These are phyloP conservation scores for Candida krabiensis DNA, from an alignment of 805 yeast species.

Conservation along the genomic window DNA sequence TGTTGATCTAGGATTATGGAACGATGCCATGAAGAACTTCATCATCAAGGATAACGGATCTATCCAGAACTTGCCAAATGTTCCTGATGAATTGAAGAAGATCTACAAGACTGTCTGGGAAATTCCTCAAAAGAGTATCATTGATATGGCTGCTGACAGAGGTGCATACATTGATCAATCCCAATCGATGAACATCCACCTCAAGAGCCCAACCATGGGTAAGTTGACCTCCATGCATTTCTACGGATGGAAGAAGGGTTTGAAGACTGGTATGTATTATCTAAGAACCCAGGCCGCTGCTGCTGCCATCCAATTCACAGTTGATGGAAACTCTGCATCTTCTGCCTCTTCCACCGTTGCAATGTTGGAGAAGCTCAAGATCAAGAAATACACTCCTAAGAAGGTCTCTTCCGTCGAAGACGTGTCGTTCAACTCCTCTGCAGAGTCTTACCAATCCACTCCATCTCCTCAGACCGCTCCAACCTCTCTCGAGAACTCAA, in stretches of 20 bases:
- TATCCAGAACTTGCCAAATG: constrained; percentile 51
- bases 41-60: constrained; percentile 60
- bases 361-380: constrained; percentile 28
- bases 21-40: constrained; percentile 55
- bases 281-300: constrained; percentile 97
- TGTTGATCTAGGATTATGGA: constrained; percentile 59
- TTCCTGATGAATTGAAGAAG: constrained; percentile 54
- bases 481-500: constrained; percentile 42
- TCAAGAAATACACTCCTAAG: constrained; percentile 35
- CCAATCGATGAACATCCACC: constrained; percentile 89
- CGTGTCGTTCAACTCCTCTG: constrained; percentile 29
- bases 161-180: constrained; percentile 87
- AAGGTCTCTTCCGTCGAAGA: constrained; percentile 30
- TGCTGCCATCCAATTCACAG: constrained; percentile 94
- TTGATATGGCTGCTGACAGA: constrained; percentile 72
- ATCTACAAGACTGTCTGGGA: constrained; percentile 65
- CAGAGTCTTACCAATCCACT: constrained; percentile 39
- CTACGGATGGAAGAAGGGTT: constrained; percentile 98
- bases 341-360: constrained; percentile 31
- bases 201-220: constrained; percentile 94
- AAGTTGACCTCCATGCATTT: constrained; percentile 97
- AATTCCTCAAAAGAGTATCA: constrained; percentile 56
- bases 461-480: constrained; percentile 46
- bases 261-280: constrained; percentile 99
- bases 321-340: constrained; percentile 48